Evolutionary conservation across 306 rosid species (phyloP), one percentile per base, ranked within the genome.

Genomic region (Alnus glutinosa): DNA sequence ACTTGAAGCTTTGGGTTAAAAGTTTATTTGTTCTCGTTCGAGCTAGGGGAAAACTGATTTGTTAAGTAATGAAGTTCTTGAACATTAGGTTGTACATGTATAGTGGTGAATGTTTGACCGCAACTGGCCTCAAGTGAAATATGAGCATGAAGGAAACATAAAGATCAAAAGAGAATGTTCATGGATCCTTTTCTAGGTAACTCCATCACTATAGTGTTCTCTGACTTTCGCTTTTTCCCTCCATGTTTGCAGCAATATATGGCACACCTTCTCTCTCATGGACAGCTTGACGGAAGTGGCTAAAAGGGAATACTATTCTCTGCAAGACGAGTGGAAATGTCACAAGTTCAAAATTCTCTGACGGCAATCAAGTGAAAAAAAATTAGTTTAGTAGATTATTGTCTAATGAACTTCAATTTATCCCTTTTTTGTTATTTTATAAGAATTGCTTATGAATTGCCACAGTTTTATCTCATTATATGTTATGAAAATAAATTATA

Each of bases 231-330:
- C 59, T 44, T 70, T 73, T 75, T 80, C 59, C 69, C 13, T 63
- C 1, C 81, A 37, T 77, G 71, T 48, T 87, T 75, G 82, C 94
- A 95, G 98, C 91, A 87, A 91, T 94, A 94, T 86, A 89, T 91
- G 94, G 97, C 97, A 68, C 98, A 95, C 89, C 90, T 95, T 77
- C 90, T 89, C 36, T 92, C 97, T 68, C 89, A 13, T 73, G 98
- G 98, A 81, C 97, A 92, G 69, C 87, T 95, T 74, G 98, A 92
- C 77, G 98, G 97, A 73, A 91, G 95, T 71, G 89, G 83, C 72
- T 89, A 85, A 82, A 59, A 64, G 57, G 39, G 36, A 11, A 49
- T 28, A 14, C 42, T 3, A n/a, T n/a, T n/a, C 59, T 47, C 12
- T 30, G 59, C 15, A 2, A 28, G 59, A 71, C 16, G 51, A 30